Evolutionary conservation across 495 filamentous ascomycete species (phyloP).

Genomic region (Monascus purpureus): DNA sequence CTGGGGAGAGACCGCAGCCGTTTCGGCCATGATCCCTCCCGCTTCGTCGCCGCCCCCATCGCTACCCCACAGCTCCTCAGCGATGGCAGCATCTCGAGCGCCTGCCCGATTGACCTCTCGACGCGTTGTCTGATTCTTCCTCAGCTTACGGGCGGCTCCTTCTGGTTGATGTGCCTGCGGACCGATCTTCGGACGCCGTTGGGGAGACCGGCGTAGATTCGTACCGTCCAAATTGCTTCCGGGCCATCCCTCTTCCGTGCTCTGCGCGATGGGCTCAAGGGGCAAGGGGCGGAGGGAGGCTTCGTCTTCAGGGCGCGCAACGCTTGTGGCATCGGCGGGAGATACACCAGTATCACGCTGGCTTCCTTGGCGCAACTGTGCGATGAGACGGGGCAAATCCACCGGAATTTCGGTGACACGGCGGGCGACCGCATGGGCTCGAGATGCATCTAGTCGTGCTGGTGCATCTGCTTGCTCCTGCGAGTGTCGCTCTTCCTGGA

Average conservation of each 20-base stretch:
- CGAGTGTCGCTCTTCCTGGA: not conserved
- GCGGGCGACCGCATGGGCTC: not conserved
- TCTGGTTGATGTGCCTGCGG: not conserved
- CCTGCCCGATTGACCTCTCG: slow-evolving; percentile 1
- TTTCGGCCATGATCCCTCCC: not conserved
- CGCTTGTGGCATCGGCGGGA: not conserved
- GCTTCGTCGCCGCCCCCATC: not conserved
- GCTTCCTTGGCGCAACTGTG: not conserved
- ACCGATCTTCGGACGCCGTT: not conserved
- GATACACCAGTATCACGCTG: not conserved
- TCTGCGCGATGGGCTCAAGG: not conserved
- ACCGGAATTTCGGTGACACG: not conserved
- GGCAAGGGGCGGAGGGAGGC: not conserved
- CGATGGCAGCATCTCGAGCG: slow-evolving; percentile 1
- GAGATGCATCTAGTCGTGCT: not conserved
- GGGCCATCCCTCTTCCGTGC: not conserved
- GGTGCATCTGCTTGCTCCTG: not conserved
- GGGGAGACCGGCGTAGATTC: not conserved
- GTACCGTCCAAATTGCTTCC: no score
- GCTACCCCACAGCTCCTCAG: not conserved
- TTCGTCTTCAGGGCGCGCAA: not conserved
- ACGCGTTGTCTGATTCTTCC: not conserved
- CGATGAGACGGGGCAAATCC: not conserved
- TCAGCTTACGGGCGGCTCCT: not conserved
- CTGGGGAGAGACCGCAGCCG: not conserved